Conservation (phyloP, 129 eudicot species). For the Dittrichia graveolens region DNA sequence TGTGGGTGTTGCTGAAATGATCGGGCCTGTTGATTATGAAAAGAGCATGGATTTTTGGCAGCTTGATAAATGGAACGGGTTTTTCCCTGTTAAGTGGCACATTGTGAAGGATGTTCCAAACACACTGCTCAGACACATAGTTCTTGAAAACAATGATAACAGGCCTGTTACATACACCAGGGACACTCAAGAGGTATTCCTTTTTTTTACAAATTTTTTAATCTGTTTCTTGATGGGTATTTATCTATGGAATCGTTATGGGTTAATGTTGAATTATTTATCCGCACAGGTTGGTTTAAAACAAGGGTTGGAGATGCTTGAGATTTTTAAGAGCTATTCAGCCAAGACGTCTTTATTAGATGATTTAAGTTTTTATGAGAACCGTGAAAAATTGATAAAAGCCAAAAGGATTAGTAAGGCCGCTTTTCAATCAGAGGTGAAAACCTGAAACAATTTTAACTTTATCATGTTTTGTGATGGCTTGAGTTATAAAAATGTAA, state of each 20-base stretch:
- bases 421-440: conserved; percentile 41
- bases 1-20: conserved; percentile 93
- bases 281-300: conserved; percentile 60
- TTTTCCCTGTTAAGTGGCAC: conserved; percentile 94
- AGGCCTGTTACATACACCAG: conserved; percentile 82
- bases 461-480: neutral
- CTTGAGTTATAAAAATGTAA: too few relatives aligned
- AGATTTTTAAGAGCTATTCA: conserved; percentile 67
- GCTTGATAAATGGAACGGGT: conserved; percentile 93
- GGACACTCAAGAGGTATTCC: conserved; percentile 86
- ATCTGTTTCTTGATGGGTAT: neutral
- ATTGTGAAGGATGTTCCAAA: conserved; percentile 84
- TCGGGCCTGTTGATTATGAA: conserved; percentile 73
- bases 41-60: conserved; percentile 96
- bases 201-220: neutral
- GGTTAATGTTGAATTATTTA: neutral
- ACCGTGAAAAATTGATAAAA: conserved; percentile 50
- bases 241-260: neutral
- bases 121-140: conserved; percentile 64
- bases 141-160: conserved; percentile 84
- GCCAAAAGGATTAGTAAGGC: conserved; percentile 57
- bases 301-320: conserved; percentile 87
- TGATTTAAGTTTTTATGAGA: conserved; percentile 77
- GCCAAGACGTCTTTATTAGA: conserved; percentile 65
- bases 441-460: too few relatives aligned